phyloP scores from a whole-genome alignment of 2,329 filamentous ascomycete genomes.

The Tolypocladium sp. region DNA sequence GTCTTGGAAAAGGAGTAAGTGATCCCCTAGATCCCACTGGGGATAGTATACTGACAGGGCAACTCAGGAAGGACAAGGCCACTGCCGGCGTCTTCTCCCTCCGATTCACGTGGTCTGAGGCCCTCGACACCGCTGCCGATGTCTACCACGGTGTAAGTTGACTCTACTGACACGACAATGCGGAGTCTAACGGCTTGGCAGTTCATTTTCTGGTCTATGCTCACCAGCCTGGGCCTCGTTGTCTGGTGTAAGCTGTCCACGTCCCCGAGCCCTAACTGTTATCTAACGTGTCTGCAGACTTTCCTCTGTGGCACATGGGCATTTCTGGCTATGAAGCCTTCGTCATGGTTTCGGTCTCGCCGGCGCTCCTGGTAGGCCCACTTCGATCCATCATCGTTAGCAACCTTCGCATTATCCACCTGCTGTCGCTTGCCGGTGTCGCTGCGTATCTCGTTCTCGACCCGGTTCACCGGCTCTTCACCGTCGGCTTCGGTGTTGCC shows the following conservation, averaged over 20 bases:
- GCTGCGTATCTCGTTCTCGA: conserved; percentile 67
- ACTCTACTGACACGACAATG: not conserved
- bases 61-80: conserved; percentile 62
- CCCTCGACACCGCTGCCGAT: conserved; percentile 76
- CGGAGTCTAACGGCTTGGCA: conserved; percentile 24
- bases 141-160: conserved; percentile 77
- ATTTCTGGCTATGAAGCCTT: conserved; percentile 92
- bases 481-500: conserved; percentile 70
- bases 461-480: conserved; percentile 68
- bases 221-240: conserved; percentile 79
- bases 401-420: conserved; percentile 62
- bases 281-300: conserved; percentile 46
- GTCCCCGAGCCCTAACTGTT: not conserved
- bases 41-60: conserved; percentile 10
- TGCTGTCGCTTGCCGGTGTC: conserved; percentile 71
- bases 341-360: conserved; percentile 76
- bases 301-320: conserved; percentile 98
- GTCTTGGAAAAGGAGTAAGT: conserved; percentile 68
- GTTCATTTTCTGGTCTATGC: conserved; percentile 93
- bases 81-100: conserved; percentile 60
- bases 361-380: conserved; percentile 64
- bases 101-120: conserved; percentile 63
- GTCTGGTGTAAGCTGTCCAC: conserved; percentile 72
- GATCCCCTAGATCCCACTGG: not conserved
- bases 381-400: conserved; percentile 59